phyloP scores from a whole-genome alignment of 306 rosid species.

The Vachellia collinsii region DNA sequence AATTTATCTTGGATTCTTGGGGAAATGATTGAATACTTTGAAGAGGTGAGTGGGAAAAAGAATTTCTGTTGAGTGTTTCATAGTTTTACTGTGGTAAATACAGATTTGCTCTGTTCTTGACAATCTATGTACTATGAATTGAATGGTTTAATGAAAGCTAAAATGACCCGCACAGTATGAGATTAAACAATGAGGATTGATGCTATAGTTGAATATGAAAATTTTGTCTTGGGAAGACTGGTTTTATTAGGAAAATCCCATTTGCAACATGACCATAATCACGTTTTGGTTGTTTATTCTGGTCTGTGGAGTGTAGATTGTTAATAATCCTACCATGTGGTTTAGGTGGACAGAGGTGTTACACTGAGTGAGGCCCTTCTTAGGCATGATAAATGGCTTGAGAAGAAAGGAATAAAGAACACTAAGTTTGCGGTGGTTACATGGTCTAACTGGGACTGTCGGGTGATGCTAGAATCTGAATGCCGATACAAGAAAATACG shows the following conservation, averaged over 20 bases:
- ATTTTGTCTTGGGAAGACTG: background rate
- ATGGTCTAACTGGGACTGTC: constrained; percentile 94
- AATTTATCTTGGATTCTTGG: background rate
- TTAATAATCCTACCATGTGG: constrained; percentile 33
- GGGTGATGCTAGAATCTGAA: constrained; percentile 95
- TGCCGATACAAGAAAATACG: constrained; percentile 88
- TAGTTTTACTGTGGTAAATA: background rate
- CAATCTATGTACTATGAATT: background rate
- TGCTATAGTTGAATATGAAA: background rate
- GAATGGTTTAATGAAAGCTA: background rate
- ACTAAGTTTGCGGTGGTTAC: constrained; percentile 91
- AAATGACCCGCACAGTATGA: background rate
- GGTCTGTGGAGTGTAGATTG: constrained; percentile 26
- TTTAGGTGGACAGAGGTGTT: constrained; percentile 93
- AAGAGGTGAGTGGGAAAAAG: background rate
- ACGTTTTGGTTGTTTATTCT: constrained; percentile 12
- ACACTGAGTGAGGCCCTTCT: constrained; percentile 86
- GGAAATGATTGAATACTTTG: background rate
- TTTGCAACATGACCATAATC: background rate
- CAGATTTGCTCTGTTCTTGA: background rate
- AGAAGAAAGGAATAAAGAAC: constrained; percentile 86
- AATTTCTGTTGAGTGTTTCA: background rate
- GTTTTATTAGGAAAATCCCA: background rate
- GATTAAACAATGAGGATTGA: too few relatives aligned
- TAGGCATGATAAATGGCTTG: constrained; percentile 97